A percentile compares a stretch with the other conserved stretches of the same genome.
Conservation (phyloP, 1,284 basidiomycete species). For the Tilletia horrida region DNA sequence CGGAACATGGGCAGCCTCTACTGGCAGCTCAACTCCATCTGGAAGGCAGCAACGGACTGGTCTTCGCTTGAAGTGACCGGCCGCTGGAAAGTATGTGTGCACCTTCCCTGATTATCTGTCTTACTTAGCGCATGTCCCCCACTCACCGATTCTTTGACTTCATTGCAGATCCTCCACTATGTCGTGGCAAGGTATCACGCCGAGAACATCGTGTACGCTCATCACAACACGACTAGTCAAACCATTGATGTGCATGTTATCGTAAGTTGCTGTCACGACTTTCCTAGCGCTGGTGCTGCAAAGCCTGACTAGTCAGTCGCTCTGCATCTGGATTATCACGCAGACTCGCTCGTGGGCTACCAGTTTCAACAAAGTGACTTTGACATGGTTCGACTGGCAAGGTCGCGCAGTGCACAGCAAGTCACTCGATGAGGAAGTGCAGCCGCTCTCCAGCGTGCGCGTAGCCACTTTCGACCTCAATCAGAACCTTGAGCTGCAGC, state of each 20-base stretch:
- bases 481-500: too few relatives aligned
- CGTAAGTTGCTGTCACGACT: constrained; percentile 57
- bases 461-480: background rate
- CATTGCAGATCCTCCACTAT: constrained; percentile 52
- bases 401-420: too few relatives aligned
- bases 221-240: constrained; percentile 60
- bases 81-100: constrained; percentile 63
- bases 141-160: background rate
- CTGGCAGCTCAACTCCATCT: constrained; percentile 69
- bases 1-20: constrained; percentile 65
- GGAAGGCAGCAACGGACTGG: constrained; percentile 65
- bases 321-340: background rate
- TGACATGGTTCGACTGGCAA: constrained; percentile 20
- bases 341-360: constrained; percentile 4
- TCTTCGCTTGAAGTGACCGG: constrained; percentile 65
- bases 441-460: background rate
- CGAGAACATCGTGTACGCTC: constrained; percentile 62
- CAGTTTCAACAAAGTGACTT: background rate
- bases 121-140: background rate
- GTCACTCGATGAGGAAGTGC: background rate
- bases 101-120: constrained; percentile 32
- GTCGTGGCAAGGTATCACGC: constrained; percentile 60
- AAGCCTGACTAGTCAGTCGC: background rate
- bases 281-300: constrained; percentile 49
- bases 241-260: constrained; percentile 62